These are phyloP conservation scores for Metarhizium robertsii DNA, from an alignment of 2,329 filamentous ascomycete genomes.

Conservation along the genomic window DNA sequence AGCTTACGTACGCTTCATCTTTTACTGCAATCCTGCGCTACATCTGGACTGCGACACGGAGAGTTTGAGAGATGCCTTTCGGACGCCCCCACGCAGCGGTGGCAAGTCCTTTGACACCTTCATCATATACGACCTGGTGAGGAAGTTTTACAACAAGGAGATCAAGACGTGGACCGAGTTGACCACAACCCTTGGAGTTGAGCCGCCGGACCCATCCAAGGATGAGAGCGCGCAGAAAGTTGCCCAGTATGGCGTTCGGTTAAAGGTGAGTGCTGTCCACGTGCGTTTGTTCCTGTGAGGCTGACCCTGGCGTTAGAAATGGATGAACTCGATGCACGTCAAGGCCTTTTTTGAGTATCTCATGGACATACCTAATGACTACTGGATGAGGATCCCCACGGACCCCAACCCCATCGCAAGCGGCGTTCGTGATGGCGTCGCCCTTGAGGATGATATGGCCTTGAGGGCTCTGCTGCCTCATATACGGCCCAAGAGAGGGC, in stretches of 20 bases:
- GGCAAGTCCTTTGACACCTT: conserved; percentile 79
- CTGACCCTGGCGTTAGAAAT: conserved; percentile 46
- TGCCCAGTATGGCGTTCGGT: conserved; percentile 83
- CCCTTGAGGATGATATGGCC: conserved; percentile 80
- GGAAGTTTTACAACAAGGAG: conserved; percentile 68
- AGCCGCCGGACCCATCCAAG: conserved; percentile 71
- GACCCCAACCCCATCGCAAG: conserved; percentile 53
- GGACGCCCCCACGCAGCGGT: conserved; percentile 74
- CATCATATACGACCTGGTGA: conserved; percentile 67
- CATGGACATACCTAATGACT: conserved; percentile 65
- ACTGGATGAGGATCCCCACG: conserved; percentile 68
- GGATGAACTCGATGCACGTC: conserved; percentile 95
- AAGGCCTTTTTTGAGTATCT: conserved; percentile 93
- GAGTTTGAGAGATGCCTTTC: conserved; percentile 66
- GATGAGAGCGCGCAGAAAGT: conserved; percentile 89
- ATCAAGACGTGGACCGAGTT: conserved; percentile 91
- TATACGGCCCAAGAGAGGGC: conserved; percentile 52
- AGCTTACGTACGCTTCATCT: conserved; percentile 74
- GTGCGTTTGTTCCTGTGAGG: not conserved
- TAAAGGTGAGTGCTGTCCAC: conserved; percentile 56
- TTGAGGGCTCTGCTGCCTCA: conserved; percentile 76
- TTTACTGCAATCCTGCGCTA: conserved; percentile 84
- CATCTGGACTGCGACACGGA: conserved; percentile 55
- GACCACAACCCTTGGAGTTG: conserved; percentile 78
- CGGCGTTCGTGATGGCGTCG: conserved; percentile 68